Conservation (phyloP, 768 basidiomycete genomes). For the Lentinula sp. region DNA sequence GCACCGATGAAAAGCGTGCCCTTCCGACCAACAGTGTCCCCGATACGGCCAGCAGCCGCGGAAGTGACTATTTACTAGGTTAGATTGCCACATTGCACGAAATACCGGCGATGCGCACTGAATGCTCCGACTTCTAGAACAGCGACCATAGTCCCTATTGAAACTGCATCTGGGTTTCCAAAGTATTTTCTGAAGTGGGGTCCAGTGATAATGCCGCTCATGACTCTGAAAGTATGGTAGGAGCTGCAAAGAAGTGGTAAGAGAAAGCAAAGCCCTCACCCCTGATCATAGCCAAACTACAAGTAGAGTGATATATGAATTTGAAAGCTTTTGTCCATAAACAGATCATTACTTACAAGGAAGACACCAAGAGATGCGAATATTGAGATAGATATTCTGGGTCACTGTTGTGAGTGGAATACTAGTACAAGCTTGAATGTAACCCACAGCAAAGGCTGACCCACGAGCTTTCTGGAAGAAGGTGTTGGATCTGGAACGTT, state of each 20-base stretch:
- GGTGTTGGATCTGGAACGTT: conserved; percentile 21
- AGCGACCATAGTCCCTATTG: conserved; percentile 94
- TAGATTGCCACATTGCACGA: not conserved
- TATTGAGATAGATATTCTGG: conserved; percentile 42
- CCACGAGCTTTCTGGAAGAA: conserved; percentile 55
- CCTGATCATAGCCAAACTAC: conserved; percentile 85
- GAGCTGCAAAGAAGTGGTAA: conserved; percentile 2
- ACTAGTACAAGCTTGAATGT: not conserved
- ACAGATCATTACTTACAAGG: conserved; percentile 46
- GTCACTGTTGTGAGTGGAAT: not conserved
- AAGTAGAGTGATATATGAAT: not conserved
- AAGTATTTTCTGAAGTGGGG: conserved; percentile 82
- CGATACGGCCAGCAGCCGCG: conserved; percentile 80
- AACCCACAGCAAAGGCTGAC: conserved; percentile 71
- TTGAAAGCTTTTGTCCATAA: conserved; percentile 4
- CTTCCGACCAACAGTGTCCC: conserved; percentile 80
- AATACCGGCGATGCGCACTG: conserved; percentile 36
- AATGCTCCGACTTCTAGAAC: conserved; percentile 91
- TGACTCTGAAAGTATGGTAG: conserved; percentile 47
- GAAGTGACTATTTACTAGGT: conserved; percentile 62
- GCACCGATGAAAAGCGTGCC: conserved; percentile 84
- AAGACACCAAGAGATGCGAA: conserved; percentile 86
- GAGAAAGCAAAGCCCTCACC: conserved; percentile 33
- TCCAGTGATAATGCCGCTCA: conserved; percentile 89
- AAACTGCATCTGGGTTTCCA: conserved; percentile 64